A percentile compares a stretch with the other conserved stretches of the same genome.
Conservation (phyloP, 306 rosid genomes). For the Medicago ruthenica region DNA sequence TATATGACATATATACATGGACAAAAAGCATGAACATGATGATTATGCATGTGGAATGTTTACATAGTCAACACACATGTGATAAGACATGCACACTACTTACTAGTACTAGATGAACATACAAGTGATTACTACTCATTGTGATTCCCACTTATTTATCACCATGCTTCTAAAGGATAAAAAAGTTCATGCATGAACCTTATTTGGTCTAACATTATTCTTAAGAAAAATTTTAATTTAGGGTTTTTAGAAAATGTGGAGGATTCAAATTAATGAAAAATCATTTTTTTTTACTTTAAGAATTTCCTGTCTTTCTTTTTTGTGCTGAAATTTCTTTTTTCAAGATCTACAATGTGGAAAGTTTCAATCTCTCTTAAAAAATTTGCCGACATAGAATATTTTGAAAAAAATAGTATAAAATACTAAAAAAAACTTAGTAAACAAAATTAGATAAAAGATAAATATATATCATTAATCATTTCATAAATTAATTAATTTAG, state of each 20-base stretch:
- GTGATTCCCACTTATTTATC: constrained; percentile 56
- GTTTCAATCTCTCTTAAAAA: not conserved
- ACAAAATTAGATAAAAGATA: not conserved
- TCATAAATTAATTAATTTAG: not conserved
- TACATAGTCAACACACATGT: constrained; percentile 49
- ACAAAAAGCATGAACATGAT: constrained; percentile 45
- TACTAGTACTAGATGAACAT: constrained; percentile 40
- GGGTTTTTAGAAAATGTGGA: not conserved
- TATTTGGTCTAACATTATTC: constrained; percentile 34
- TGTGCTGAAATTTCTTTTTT: not conserved
- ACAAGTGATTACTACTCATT: constrained; percentile 55
- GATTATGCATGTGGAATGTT: constrained; percentile 45
- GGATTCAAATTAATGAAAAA: not conserved
- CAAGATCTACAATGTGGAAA: constrained; percentile 5
- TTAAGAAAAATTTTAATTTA: not conserved
- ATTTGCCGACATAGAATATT: not conserved
- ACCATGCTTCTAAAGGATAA: constrained; percentile 49
- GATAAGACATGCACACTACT: constrained; percentile 42
- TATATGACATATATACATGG: not conserved
- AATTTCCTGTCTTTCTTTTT: no score
- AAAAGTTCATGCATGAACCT: constrained; percentile 42
- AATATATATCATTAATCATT: not conserved
- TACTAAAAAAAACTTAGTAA: no score
- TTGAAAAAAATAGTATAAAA: not conserved
- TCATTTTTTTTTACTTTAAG: not conserved